Evolutionary conservation across 2,329 filamentous ascomycete species (phyloP), one percentile per base, ranked within the genome.

Genomic region (Cladophialophora bantiana): DNA sequence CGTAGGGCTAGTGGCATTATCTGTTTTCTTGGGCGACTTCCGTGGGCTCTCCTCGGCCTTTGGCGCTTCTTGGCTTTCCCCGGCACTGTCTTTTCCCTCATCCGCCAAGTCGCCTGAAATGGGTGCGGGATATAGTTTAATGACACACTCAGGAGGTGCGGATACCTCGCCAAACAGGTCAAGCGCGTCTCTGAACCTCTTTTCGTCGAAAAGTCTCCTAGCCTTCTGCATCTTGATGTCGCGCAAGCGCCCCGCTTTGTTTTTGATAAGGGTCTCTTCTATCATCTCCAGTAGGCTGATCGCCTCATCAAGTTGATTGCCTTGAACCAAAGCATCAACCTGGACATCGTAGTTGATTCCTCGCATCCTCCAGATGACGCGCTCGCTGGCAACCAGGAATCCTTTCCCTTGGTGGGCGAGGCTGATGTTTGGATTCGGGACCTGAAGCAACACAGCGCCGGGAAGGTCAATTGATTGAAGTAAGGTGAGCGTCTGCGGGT

Each of bases 331-430:
- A 71, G 95, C 88, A 67, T 93, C 87, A 26, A 98, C 88, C 76
- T 99, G 95, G 1, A 89, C 88, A 76, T 97, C 92, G 75, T 99
- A 99, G 71, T 94, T 91, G 42, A 94, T 88, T 3, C 94, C 91
- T 70, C 89, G 92, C 95, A 99, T 98, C 73, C 95, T 90, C 95
- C 95, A 99, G 42, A 99, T 91, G 38, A 86, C 90, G 53, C 95
- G 86, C 64, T 98, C 95, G 75, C 94, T 97, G 20, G 90, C 90
- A 59, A 98, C 93, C 66, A 98, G 86, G 73, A 99, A 99, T 0
- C 94, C 94, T 77, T 99, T 99, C 3, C 92, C 95, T 0, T 93
- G 94, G 79, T 99, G 95, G 0, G 94, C 92, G n/a, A 99, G 83
- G 75, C 94, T 97, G 70, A 94, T 90, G 20, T 93, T 96, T 0